A percentile compares a stretch with the other conserved stretches of the same genome.
Evolutionary conservation across 2,329 filamentous ascomycete genomes (phyloP).

Genomic region (Aspergillus sp.): DNA sequence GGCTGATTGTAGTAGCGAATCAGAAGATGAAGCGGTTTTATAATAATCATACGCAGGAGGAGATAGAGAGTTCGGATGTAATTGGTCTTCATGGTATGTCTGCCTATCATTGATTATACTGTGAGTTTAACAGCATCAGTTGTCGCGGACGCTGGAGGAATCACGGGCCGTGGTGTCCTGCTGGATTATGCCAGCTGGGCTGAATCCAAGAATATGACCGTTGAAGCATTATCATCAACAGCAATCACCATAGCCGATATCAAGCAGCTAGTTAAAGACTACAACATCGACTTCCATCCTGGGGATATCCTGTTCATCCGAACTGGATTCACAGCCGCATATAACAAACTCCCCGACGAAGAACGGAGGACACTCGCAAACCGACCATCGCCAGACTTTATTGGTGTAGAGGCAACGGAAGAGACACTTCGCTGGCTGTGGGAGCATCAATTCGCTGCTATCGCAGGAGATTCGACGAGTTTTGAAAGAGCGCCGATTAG

Average conservation of each 20-base stretch:
- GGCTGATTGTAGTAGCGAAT: constrained; percentile 17
- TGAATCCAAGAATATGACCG: constrained; percentile 27
- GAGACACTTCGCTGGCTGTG: constrained; percentile 54
- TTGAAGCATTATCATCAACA: constrained; percentile 38
- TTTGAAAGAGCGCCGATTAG: constrained; percentile 47
- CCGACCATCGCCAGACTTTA: constrained; percentile 22
- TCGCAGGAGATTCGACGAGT: constrained; percentile 52
- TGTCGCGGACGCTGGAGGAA: constrained; percentile 27
- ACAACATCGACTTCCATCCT: constrained; percentile 28
- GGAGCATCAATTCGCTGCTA: constrained; percentile 52
- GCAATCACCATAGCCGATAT: constrained; percentile 43
- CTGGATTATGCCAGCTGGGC: constrained; percentile 45
- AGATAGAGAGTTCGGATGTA: constrained; percentile 30
- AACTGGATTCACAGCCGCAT: constrained; percentile 47
- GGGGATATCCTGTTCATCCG: constrained; percentile 58
- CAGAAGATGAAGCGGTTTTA: constrained; percentile 39
- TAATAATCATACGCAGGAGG: constrained; percentile 35
- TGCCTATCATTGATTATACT: not conserved
- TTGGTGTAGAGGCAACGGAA: constrained; percentile 47
- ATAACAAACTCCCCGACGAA: constrained; percentile 33
- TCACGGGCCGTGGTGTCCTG: constrained; percentile 46
- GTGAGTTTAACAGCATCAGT: constrained; percentile 25
- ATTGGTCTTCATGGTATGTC: constrained; percentile 39
- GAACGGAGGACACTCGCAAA: constrained; percentile 34
- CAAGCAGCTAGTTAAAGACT: constrained; percentile 39